Conservation (phyloP, 2,329 filamentous ascomycete genomes). For the Cladorrhinum sp. region DNA sequence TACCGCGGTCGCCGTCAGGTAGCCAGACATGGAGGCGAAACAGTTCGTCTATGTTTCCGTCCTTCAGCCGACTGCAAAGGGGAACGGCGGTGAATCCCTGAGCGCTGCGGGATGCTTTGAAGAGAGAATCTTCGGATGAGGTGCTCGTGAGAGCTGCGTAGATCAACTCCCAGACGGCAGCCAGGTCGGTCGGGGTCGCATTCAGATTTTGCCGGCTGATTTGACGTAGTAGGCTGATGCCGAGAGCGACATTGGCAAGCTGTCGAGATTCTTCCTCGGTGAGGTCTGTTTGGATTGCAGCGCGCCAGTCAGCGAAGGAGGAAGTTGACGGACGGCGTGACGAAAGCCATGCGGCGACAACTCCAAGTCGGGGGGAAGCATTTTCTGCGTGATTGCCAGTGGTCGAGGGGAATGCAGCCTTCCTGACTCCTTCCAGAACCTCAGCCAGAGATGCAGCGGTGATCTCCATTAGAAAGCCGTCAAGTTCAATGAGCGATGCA, state of each 20-base stretch:
- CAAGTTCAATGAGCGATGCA: background rate
- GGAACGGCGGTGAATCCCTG: conserved; percentile 36
- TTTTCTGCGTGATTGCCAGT: background rate
- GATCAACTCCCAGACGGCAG: background rate
- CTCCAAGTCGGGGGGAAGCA: background rate
- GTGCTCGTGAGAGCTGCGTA: background rate
- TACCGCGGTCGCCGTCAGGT: conserved; percentile 32
- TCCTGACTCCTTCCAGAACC: background rate
- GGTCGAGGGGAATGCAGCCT: background rate
- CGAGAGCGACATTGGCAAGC: conserved; percentile 1
- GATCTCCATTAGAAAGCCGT: background rate
- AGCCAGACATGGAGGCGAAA: conserved; percentile 37
- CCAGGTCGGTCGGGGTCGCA: background rate
- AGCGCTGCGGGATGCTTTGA: conserved; percentile 27
- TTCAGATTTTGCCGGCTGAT: background rate
- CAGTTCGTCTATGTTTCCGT: conserved; percentile 35
- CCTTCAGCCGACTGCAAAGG: conserved; percentile 34
- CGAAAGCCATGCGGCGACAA: background rate
- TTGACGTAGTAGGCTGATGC: background rate
- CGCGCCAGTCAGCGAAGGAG: background rate
- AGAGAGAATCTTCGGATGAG: background rate
- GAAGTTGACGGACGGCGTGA: background rate
- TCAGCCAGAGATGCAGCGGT: background rate
- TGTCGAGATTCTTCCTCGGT: background rate
- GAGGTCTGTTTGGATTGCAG: background rate